Conservation (phyloP, 306 rosid genomes). For the Macrotyloma uniflorum region DNA sequence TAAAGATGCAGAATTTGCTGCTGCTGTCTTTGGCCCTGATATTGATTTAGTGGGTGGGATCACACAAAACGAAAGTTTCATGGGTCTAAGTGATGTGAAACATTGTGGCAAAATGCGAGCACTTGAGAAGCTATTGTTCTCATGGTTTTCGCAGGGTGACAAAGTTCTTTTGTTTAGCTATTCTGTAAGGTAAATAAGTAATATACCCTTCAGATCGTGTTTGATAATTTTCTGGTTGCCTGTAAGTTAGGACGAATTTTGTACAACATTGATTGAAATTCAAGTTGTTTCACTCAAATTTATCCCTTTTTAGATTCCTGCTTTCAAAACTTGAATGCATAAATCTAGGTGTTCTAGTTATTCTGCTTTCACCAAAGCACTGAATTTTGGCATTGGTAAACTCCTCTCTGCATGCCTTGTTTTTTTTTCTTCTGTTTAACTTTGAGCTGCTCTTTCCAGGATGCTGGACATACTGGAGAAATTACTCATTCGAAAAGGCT, state of each 20-base stretch:
- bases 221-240: not conserved
- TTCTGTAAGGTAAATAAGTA: conserved; percentile 85
- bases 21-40: conserved; percentile 85
- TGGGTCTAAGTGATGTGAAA: conserved; percentile 88
- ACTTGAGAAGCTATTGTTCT: conserved; percentile 69
- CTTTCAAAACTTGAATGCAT: conserved; percentile 15
- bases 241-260: conserved; percentile 25
- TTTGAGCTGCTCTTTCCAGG: conserved; percentile 53
- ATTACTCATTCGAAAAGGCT: conserved; percentile 86
- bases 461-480: conserved; percentile 95
- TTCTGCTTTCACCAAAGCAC: not conserved
- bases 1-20: conserved; percentile 88
- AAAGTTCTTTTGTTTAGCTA: conserved; percentile 95
- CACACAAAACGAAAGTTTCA: conserved; percentile 75
- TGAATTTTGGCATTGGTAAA: conserved; percentile 26
- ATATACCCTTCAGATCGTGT: conserved; percentile 23
- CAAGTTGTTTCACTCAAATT: not conserved
- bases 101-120: conserved; percentile 97
- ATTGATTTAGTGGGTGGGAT: conserved; percentile 86
- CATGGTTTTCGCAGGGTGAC: conserved; percentile 86
- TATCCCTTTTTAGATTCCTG: conserved; percentile 21
- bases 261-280: not conserved
- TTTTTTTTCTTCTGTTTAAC: conserved; percentile 38
- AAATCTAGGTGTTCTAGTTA: not conserved
- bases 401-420: conserved; percentile 1